Base-by-base conservation (phyloP, 2,329 filamentous ascomycete genomes). In the Chaetomium olivaceum region DNA sequence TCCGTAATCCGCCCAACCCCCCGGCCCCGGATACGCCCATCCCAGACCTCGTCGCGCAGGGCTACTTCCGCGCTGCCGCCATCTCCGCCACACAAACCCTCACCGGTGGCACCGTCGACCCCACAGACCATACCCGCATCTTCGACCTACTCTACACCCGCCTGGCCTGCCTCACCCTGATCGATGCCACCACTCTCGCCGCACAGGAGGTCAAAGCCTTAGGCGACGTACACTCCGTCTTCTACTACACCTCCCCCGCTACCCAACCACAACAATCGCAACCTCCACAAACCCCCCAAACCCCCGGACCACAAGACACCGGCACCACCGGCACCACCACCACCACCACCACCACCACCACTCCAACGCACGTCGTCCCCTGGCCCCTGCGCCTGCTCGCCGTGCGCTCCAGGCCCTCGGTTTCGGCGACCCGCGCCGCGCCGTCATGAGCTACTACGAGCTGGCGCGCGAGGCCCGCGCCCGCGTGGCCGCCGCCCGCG, bases 371-470 rank as follows among this genome's bases (percentile, higher is more conserved):
- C 74, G 83, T 96, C 0, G 90, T 94, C 0, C 94, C 94, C 0
- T 99, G 95, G 93, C 85, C 90, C 51, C 83, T 99, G 61, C 87
- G 95, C 7, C 85, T 97, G 2, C 83, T 98, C 19, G 89, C 90
- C 7, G 90, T 97, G 9, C 86, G 1, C 83, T 98, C 23, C 92
- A 96, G 71, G 92, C 91, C 0, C 85, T 97, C 55, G 92, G 92
- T 0, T 96, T 95, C 69, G 89, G 89, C 4, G 95, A 99, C 77
- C 87, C 89, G 58, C 85, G 94, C 4, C 85, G 93, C 67, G 91
- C 91, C 3, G 89, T 99, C 64, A 94, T 95, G 83, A 91, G 91
- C 54, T 92, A 96, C 75, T 96, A 97, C 75, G 93, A 97, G 68
- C 83, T 98, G 2, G 93, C 89, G 0, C 80, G 91, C 9, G 92